A percentile compares a stretch with the other conserved stretches of the same genome.
Conservation (phyloP, 2,329 filamentous ascomycete genomes). For the Chaetomiaceae sp. region DNA sequence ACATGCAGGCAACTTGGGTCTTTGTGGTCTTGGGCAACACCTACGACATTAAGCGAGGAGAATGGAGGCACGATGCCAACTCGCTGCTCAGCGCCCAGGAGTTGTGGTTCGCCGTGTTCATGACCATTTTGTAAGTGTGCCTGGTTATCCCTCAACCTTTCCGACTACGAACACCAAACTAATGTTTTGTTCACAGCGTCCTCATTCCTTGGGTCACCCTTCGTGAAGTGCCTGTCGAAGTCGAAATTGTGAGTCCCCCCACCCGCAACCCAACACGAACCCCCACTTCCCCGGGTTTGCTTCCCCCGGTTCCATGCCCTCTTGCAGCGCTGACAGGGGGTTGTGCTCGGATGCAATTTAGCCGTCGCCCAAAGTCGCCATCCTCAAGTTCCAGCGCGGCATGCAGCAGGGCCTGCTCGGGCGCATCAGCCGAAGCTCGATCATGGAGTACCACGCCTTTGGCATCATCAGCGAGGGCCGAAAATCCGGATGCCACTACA, state of each 20-base stretch:
- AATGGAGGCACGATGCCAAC: slow-evolving; percentile 33
- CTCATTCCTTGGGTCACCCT: slow-evolving; percentile 38
- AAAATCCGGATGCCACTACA: slow-evolving; percentile 35
- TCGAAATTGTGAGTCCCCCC: slow-evolving; percentile 33
- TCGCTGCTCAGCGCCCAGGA: slow-evolving; percentile 35
- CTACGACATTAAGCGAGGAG: slow-evolving; percentile 33
- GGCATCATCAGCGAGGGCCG: slow-evolving; percentile 39
- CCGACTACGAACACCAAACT: slow-evolving; percentile 14
- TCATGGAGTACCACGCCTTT: slow-evolving; percentile 42
- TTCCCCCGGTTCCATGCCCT: background rate
- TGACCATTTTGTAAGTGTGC: slow-evolving; percentile 36
- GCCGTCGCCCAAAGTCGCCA: slow-evolving; percentile 38
- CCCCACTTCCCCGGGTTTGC: background rate
- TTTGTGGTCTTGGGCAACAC: slow-evolving; percentile 37
- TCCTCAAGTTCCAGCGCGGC: slow-evolving; percentile 36
- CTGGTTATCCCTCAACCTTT: background rate
- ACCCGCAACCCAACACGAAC: too few species aligned
- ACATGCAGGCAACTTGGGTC: slow-evolving; percentile 30
- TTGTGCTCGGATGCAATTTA: slow-evolving; percentile 15
- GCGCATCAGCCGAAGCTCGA: slow-evolving; percentile 37
- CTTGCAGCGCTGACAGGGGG: slow-evolving; percentile 20
- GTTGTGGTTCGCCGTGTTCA: slow-evolving; percentile 39
- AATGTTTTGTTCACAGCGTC: slow-evolving; percentile 31
- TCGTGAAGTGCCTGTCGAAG: slow-evolving; percentile 36
- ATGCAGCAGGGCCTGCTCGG: slow-evolving; percentile 40